phyloP scores from a whole-genome alignment of 164 flowering plant genomes.

The Nymphaea colorata region DNA sequence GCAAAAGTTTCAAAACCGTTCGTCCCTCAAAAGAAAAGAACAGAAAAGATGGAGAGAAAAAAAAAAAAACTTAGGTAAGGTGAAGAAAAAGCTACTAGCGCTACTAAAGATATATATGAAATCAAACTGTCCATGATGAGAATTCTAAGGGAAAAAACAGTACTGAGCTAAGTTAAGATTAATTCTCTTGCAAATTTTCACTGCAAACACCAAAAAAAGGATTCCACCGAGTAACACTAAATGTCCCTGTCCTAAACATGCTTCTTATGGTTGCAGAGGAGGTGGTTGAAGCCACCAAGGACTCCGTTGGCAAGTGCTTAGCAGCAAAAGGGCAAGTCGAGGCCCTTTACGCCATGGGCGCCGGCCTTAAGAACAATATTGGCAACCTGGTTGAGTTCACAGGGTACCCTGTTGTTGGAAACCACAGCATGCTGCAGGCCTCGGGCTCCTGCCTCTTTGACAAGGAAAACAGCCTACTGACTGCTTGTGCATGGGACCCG shows the following conservation, averaged over 20 bases:
- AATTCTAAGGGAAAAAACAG: conserved; percentile 5
- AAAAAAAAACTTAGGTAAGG: too few species aligned
- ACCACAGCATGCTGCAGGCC: neutral
- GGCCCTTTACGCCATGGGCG: neutral
- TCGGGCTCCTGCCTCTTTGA: neutral
- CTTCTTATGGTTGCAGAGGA: neutral
- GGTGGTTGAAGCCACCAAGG: neutral
- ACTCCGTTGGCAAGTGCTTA: neutral
- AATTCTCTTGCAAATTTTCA: too few species aligned
- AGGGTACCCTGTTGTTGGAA: neutral
- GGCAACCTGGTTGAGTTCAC: neutral
- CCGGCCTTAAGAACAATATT: neutral
- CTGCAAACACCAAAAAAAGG: too few species aligned
- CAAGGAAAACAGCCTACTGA: neutral
- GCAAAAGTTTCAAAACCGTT: too few species aligned
- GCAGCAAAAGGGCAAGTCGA: neutral
- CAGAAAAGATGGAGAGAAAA: too few species aligned
- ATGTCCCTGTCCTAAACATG: neutral
- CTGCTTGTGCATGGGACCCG: neutral
- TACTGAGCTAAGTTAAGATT: conserved; percentile 19
- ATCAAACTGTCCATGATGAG: too few species aligned
- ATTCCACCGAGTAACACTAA: neutral
- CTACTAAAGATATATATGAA: too few species aligned
- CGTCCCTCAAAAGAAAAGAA: too few species aligned
- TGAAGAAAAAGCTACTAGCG: too few species aligned